These are phyloP conservation scores for Dactylellina parvicollis DNA, from an alignment of 2,329 filamentous ascomycete species.

Conservation along the genomic window DNA sequence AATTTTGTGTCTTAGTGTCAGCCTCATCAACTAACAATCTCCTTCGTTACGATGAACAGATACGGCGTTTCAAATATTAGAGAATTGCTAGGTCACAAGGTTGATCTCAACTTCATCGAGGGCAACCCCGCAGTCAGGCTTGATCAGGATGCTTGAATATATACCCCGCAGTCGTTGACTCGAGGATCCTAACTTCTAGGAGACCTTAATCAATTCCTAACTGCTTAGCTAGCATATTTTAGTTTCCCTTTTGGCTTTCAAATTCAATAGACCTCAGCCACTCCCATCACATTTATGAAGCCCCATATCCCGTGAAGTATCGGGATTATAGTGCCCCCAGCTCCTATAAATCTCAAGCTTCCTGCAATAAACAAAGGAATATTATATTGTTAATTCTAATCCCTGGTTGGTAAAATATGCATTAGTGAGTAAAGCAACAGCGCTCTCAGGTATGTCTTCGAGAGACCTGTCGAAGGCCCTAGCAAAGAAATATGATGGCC, in stretches of 20 bases:
- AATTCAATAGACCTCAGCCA: conserved; percentile 19
- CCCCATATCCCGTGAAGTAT: not conserved
- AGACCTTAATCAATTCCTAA: not conserved
- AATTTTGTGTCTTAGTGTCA: no score
- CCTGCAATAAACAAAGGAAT: no score
- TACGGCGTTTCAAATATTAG: conserved; percentile 87
- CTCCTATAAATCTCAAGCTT: no score
- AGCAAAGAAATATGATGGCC: no score
- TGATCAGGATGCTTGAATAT: conserved; percentile 71
- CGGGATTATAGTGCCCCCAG: no score
- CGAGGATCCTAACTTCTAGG: not conserved
- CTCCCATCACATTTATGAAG: not conserved
- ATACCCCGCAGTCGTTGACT: not conserved
- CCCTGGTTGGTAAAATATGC: no score
- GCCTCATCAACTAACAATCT: not conserved
- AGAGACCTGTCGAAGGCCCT: no score
- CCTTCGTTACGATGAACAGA: conserved; percentile 59
- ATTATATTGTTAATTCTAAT: no score
- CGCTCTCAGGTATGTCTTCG: no score
- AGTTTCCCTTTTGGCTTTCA: conserved; percentile 6
- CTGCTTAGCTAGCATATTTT: conserved; percentile 8
- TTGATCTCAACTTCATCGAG: conserved; percentile 92
- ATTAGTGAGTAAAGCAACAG: no score
- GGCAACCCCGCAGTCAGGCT: conserved; percentile 88
- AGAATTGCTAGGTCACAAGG: conserved; percentile 92